Evolutionary conservation across 331 rosid genomes (phyloP), one percentile per base, ranked within the genome.

Genomic region (Rhamnella rubrinervis): DNA sequence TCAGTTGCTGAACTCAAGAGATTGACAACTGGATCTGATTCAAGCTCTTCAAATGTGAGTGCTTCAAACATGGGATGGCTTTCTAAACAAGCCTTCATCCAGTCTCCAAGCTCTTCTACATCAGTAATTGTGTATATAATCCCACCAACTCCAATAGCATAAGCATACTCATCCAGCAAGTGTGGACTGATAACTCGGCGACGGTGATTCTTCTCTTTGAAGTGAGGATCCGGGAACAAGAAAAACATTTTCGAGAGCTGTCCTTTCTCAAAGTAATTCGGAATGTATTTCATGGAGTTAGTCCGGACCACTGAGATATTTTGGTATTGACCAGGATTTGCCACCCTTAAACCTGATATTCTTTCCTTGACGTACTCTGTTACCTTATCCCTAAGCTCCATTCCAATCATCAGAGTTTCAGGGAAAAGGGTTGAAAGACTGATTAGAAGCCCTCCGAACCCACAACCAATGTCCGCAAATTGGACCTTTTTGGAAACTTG

Each of bases 211-310:
- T 93, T 93, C 87, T 93, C 97, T 77, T 93, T 93, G 81, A 93
- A 93, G 85, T 93, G 98, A 76, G 97, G 98, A 80, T 93, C 97
- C 0, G 97, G 98, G 77, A 93, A 91, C 83, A 91, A 63, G 89
- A 91, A 93, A 76, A 93, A 93, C 97, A 89, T 93, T 83, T 93
- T 93, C 3, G 83, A 63, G 62, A 93, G 96, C 73, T 85, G 95
- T 39, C 86, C 95, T 77, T 91, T 93, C 82, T 82, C 91, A 39
- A 93, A 93, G 84, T 89, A 88, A 68, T 91, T 93, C 2, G 98
- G 96, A 63, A 93, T 87, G 78, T 91, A 91, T 75, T 93, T 87
- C 98, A 95, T 91, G 77, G 98, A 93, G 74, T 93, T 93, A 1
- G 98, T 93, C 66, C 97, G 81, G 15, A 85, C 96, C 68, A 91